A percentile compares a stretch with the other conserved stretches of the same genome.
These are phyloP conservation scores for Poteriospumella lacustris DNA, from an alignment of 108 stramenopile species.

Conservation along the genomic window DNA sequence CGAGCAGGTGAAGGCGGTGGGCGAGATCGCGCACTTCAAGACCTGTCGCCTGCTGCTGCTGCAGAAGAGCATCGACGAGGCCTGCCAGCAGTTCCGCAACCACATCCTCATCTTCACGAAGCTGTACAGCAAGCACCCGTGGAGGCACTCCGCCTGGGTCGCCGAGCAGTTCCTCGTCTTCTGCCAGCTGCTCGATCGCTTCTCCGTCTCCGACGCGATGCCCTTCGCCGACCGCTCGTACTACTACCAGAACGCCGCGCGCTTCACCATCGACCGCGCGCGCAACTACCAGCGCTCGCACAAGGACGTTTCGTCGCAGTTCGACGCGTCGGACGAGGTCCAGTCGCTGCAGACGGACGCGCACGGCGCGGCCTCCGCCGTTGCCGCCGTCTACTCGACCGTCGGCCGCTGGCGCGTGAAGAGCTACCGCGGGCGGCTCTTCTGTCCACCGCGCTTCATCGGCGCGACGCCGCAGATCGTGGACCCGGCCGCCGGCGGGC, in stretches of 20 bases:
- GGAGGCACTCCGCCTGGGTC: slow-evolving; percentile 22
- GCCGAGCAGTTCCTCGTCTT: slow-evolving; percentile 16
- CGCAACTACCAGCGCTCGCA: not conserved
- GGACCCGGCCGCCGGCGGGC: not conserved
- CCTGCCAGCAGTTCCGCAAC: not conserved
- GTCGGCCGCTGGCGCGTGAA: not conserved
- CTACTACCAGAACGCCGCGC: slow-evolving; percentile 14
- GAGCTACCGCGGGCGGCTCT: not conserved
- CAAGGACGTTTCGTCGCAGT: not conserved
- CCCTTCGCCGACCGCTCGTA: not conserved
- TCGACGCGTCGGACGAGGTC: too few species aligned
- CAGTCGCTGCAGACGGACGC: not conserved
- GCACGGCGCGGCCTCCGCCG: not conserved
- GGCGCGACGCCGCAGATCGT: not conserved
- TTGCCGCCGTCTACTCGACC: not conserved
- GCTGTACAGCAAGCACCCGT: not conserved
- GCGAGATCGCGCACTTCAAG: not conserved
- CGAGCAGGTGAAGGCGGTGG: slow-evolving; percentile 12
- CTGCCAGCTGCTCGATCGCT: not conserved
- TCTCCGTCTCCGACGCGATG: not conserved
- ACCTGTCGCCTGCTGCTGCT: not conserved
- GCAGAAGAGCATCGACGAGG: not conserved
- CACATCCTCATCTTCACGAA: not conserved
- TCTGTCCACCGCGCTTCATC: not conserved
- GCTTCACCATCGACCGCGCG: not conserved